A percentile compares a stretch with the other conserved stretches of the same genome.
Evolutionary conservation across 768 basidiomycete genomes (phyloP).

Genomic region (Sistotremastrum niveocremeum): DNA sequence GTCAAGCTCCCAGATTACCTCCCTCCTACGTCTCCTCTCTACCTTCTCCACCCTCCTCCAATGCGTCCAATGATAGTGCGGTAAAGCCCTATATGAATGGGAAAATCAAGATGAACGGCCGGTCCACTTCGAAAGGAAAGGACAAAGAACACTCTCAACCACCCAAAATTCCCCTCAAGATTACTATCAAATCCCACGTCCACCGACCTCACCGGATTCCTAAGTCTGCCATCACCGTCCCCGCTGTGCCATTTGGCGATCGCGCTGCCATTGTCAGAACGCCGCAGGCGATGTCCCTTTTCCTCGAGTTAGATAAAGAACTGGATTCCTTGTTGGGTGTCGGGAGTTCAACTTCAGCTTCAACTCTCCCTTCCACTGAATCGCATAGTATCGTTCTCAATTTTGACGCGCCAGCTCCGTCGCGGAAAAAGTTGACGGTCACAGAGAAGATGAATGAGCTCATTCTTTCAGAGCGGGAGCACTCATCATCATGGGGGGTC

Average conservation of each 20-base stretch:
- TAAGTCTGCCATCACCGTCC: slow-evolving; percentile 10
- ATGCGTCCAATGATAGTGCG: slow-evolving; percentile 23
- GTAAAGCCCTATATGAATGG: slow-evolving; percentile 22
- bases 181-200: not conserved
- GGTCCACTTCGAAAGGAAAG: slow-evolving; percentile 5
- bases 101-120: slow-evolving; percentile 29
- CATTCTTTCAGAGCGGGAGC: too few relatives aligned
- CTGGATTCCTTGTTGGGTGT: slow-evolving; percentile 21
- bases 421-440: too few relatives aligned
- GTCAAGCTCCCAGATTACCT: slow-evolving; percentile 53
- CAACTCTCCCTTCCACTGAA: too few relatives aligned
- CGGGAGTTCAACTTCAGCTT: slow-evolving; percentile 7
- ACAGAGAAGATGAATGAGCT: too few relatives aligned
- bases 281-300: slow-evolving; percentile 57
- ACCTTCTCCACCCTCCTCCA: slow-evolving; percentile 8
- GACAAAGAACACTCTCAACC: not conserved
- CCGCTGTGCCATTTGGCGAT: slow-evolving; percentile 47
- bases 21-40: slow-evolving; percentile 16
- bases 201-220: slow-evolving; percentile 13
- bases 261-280: slow-evolving; percentile 58
- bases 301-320: slow-evolving; percentile 44
- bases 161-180: not conserved
- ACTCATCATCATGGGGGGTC: too few relatives aligned
- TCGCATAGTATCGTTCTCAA: too few relatives aligned
- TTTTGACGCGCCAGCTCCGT: too few relatives aligned